Base-by-base conservation (phyloP, 2,329 filamentous ascomycete genomes). In the Alternaria tenuissima region DNA sequence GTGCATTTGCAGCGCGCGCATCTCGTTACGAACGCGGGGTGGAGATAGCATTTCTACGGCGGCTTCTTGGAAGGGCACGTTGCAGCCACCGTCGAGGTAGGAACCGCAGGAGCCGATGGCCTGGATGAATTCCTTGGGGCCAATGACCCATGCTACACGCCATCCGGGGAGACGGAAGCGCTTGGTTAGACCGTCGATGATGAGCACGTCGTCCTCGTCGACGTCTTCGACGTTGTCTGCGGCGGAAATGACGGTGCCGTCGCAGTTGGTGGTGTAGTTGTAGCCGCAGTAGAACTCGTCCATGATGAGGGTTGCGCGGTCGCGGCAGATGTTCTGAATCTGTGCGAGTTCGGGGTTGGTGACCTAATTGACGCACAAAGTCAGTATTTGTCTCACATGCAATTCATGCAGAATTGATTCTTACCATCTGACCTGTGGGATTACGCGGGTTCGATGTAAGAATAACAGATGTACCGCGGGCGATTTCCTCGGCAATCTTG, bases 101-200 rank as follows among this genome's bases (percentile, higher is more conserved):
- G 91, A 94, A 60, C 94, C 94, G 75, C 94, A 97, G 39, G 91
- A 94, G 57, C 93, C 92, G 67, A 97, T 94, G 30, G 94, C 94
- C 79, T 92, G 90, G 82, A 97, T 93, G 80, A 97, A 98, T 73
- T 97, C 94, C 84, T 97, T 97, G 67, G 94, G 94, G 1, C 94
- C 94, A 56, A 98, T 79, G 69, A 98, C 93, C 94, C 94, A 98
- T 7, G 94, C 94, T 43, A 98, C 94, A 77, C 94, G 91, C 93
- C 94, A 98, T 63, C 94, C 94, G 1, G 94, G 94, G 32, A 98
- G 88, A 68, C 94, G 90, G 87, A 98, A 98, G 63, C 94, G 91
- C 86, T 98, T 98, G 70, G 94, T 98, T 26, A 98, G 86, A 51
- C 94, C 94, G 76, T 98, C 94, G 67, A 98, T 94, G 78, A 98